Evolutionary conservation across 768 basidiomycete genomes (phyloP).

Genomic region (Pleurotus tuber-regium): DNA sequence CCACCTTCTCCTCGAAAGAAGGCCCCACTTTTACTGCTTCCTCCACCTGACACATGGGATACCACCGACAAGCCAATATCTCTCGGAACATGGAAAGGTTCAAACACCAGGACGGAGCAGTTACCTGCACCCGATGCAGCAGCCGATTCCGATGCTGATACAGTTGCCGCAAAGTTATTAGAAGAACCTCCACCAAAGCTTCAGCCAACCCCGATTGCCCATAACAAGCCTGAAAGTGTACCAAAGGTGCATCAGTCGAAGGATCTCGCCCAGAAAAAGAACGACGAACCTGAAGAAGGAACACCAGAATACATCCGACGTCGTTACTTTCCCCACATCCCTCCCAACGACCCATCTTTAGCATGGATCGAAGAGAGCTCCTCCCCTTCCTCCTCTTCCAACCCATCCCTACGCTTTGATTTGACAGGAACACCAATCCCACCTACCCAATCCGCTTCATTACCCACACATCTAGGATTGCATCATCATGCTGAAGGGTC

Average conservation of each 20-base stretch:
- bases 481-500: slow-evolving; percentile 86
- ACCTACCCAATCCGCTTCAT: slow-evolving; percentile 40
- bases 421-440: slow-evolving; percentile 73
- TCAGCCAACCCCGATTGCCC: too few relatives aligned
- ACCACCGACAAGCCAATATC: slow-evolving; percentile 22
- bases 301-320: slow-evolving; percentile 81
- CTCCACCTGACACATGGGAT: slow-evolving; percentile 38
- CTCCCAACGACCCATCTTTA: slow-evolving; percentile 67
- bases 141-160: too few relatives aligned
- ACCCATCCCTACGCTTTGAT: slow-evolving; percentile 67
- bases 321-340: slow-evolving; percentile 76
- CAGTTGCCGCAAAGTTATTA: too few relatives aligned
- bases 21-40: slow-evolving; percentile 47
- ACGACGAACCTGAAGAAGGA: slow-evolving; percentile 54
- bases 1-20: slow-evolving; percentile 72
- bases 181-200: too few relatives aligned
- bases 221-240: too few relatives aligned
- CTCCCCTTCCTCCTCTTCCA: slow-evolving; percentile 22
- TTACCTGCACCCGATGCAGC: neutral
- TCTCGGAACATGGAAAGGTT: slow-evolving; percentile 8
- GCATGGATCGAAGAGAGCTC: slow-evolving; percentile 66
- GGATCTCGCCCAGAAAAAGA: too few relatives aligned
- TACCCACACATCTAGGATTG: slow-evolving; percentile 84
- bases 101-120: too few relatives aligned
- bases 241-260: too few relatives aligned